Base-by-base conservation (phyloP, 805 yeast genomes). In the Metschnikowia vanudenii region DNA sequence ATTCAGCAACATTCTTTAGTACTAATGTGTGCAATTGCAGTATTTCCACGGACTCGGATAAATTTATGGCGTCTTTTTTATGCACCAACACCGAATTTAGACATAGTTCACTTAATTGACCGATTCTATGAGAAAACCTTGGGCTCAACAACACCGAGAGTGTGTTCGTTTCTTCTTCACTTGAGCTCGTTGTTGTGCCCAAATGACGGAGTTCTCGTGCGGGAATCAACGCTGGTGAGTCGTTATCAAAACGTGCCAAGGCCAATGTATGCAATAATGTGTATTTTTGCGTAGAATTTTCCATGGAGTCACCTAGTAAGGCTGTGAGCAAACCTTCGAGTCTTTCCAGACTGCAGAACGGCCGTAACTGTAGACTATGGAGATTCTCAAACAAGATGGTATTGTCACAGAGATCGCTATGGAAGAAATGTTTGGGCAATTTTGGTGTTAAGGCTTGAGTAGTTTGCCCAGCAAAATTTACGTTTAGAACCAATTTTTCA, bases 1-100 rank as follows among this genome's bases (percentile, higher is more conserved):
- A 58, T 47, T 75, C 79, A 0, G 71, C 61, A 14, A 74, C 56
- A 18, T 69, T 65, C 22, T 51, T 56, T 26, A 76, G 52, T 37
- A 62, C 63, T 4, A 76, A 53, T 13, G 55, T 53, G 3, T 40
- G 52, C 17, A 76, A 43, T 3, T 53, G 49, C 3, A 41, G 22
- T 12, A 68, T 46, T 31, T 57, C 46, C 9, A 66, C 52, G 8
- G 64, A 48, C 0, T 52, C 20, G 1, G 39, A 44, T 17, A 67
- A 47, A 4, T 51, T 30, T 2, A 17, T 12, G 2, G 59, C 65
- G 45, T 68, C 73, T 2, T 36, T 24, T 1, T 57, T 56, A 3
- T 46, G 39, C 1, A 67, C 60, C 31, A 58, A 41, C n/a, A 65
- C 53, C 31, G 61, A 57, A 20, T 57, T 56, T 20, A 68, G 49